phyloP scores from a whole-genome alignment of 2,329 filamentous ascomycete species.

The Colletotrichum shisoi region DNA sequence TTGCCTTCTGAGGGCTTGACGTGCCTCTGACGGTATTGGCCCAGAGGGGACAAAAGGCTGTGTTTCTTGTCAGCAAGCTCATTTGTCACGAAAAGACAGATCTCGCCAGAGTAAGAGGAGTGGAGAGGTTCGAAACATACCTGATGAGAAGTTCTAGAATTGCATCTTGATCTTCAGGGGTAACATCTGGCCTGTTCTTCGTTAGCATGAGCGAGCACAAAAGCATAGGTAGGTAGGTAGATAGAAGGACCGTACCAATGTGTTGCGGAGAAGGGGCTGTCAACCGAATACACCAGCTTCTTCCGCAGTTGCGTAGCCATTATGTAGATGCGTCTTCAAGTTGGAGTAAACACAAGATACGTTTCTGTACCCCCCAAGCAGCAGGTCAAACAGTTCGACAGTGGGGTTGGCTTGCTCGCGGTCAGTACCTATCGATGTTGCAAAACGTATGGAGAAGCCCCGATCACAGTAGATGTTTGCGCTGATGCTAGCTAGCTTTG shows the following conservation, averaged over 20 bases:
- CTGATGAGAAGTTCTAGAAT: constrained; percentile 73
- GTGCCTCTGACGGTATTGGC: constrained; percentile 65
- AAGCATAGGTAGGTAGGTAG: background rate
- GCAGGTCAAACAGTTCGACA: background rate
- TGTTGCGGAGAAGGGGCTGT: constrained; percentile 68
- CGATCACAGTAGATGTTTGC: too few species aligned
- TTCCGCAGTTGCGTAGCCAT: constrained; percentile 48
- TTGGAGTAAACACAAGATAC: background rate
- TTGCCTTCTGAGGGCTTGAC: constrained; percentile 68
- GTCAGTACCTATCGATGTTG: background rate
- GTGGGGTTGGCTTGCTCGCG: background rate
- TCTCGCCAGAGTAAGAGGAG: background rate
- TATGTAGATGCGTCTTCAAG: background rate
- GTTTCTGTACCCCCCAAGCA: background rate
- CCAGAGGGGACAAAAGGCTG: constrained; percentile 71
- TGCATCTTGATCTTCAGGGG: constrained; percentile 65
- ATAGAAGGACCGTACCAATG: constrained; percentile 60
- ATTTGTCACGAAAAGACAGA: background rate
- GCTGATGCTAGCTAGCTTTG: background rate
- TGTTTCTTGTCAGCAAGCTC: background rate
- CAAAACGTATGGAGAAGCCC: background rate
- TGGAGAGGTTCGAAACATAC: constrained; percentile 51
- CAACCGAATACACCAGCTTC: constrained; percentile 69
- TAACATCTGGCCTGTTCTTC: constrained; percentile 66
- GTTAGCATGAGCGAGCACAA: constrained; percentile 7